Percentiles rank a stretch among this genome's conserved stretches.
Evolutionary conservation across 1,139 yeast genomes (phyloP).

Genomic region (Maudiozyma humilis): DNA sequence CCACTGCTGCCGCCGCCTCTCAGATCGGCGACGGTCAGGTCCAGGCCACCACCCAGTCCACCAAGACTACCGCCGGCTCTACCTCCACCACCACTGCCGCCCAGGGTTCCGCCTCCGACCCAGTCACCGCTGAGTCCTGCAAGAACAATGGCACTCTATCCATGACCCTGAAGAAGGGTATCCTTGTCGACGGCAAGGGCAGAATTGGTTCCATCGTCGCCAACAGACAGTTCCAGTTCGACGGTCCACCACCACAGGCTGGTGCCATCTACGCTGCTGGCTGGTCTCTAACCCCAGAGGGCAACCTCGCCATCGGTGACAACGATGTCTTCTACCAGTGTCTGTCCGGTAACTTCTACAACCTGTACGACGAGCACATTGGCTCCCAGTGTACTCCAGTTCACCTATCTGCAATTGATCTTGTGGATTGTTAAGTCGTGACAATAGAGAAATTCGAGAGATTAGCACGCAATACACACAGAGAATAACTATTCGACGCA

Average conservation of each 20-base stretch:
- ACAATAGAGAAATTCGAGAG: background rate
- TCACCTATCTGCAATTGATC: conserved; percentile 54
- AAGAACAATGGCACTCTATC: conserved; percentile 43
- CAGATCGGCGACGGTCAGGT: conserved; percentile 5
- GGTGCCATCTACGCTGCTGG: conserved; percentile 7
- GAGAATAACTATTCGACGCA: background rate
- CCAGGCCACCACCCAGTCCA: conserved; percentile 3
- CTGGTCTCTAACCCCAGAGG: conserved; percentile 5
- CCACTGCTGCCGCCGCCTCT: conserved; percentile 8
- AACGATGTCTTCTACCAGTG: conserved; percentile 6
- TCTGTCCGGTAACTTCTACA: conserved; percentile 48
- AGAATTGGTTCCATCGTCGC: conserved; percentile 80
- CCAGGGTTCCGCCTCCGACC: conserved; percentile 40
- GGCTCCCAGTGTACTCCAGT: conserved; percentile 63
- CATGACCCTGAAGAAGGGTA: conserved; percentile 44
- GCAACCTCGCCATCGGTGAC: conserved; percentile 6
- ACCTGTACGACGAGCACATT: conserved; percentile 63
- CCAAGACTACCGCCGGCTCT: conserved; percentile 24
- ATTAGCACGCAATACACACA: too few species aligned
- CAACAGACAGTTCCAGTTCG: conserved; percentile 82
- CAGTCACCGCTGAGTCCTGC: conserved; percentile 40
- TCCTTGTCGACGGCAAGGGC: conserved; percentile 54
- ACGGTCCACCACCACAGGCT: conserved; percentile 36
- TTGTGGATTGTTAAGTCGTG: conserved; percentile 47
- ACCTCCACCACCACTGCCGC: conserved; percentile 52